A percentile compares a stretch with the other conserved stretches of the same genome.
phyloP scores from a whole-genome alignment of 169 alveolate species.

The Fabrea salina region DNA sequence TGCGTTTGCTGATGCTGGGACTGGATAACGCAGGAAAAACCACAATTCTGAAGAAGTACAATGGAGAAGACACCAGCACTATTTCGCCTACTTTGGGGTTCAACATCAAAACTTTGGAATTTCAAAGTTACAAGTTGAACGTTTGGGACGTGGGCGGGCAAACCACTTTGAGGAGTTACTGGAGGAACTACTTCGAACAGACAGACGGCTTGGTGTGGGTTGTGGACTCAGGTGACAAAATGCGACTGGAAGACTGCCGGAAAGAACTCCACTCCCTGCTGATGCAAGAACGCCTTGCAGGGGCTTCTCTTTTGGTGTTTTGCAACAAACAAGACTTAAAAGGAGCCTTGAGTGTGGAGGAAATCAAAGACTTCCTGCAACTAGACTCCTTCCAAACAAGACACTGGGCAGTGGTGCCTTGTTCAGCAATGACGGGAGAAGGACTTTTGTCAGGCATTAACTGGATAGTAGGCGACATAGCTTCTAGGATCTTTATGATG shows the following conservation, averaged over 20 bases:
- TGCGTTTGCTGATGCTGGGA: constrained; percentile 94
- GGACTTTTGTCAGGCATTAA: constrained; percentile 93
- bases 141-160: constrained; percentile 99
- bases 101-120: constrained; percentile 87
- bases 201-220: constrained; percentile 99
- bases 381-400: constrained; percentile 62
- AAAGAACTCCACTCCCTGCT: constrained; percentile 92
- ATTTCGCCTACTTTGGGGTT: constrained; percentile 97
- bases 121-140: constrained; percentile 85
- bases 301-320: constrained; percentile 85
- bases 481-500: constrained; percentile 83
- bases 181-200: constrained; percentile 99
- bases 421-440: constrained; percentile 92
- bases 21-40: constrained; percentile 98
- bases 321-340: constrained; percentile 97
- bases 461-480: constrained; percentile 93
- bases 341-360: constrained; percentile 87
- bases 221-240: constrained; percentile 95
- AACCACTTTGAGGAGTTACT: constrained; percentile 95
- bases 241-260: constrained; percentile 93
- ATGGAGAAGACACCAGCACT: constrained; percentile 89
- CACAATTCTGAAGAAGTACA: constrained; percentile 90
- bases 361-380: constrained; percentile 64
- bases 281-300: constrained; percentile 89
- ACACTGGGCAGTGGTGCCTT: constrained; percentile 93